phyloP scores from a whole-genome alignment of 371 early-diverging fungal species.

The Rhizopus sp. region DNA sequence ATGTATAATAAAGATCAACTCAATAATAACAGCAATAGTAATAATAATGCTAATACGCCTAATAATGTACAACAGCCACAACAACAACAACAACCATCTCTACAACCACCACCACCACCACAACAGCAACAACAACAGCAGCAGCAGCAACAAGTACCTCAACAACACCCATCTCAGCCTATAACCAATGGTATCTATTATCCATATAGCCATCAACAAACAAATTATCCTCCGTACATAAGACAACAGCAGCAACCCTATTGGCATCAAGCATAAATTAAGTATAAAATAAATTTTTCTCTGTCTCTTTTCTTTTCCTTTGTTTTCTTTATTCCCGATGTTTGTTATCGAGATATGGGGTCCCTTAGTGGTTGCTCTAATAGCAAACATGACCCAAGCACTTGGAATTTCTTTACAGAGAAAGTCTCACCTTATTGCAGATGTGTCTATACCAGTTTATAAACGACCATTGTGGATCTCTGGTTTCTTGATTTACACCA shows the following conservation, averaged over 20 bases:
- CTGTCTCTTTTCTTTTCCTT: conserved; percentile 15
- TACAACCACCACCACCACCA: too few relatives aligned
- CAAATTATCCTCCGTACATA: conserved; percentile 3
- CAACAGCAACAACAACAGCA: too few relatives aligned
- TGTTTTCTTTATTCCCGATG: conserved; percentile 8
- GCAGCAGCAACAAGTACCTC: too few relatives aligned
- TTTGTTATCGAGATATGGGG: conserved; percentile 30
- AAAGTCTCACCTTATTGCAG: conserved; percentile 57
- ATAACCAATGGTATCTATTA: conserved; percentile 2
- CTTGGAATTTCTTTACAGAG: conserved; percentile 75
- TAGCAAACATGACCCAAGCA: conserved; percentile 64
- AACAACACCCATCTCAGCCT: neutral
- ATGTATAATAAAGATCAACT: conserved; percentile 5
- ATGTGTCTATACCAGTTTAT: conserved; percentile 43
- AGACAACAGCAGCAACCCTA: conserved; percentile 21
- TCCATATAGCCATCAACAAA: neutral
- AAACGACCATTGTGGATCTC: conserved; percentile 45
- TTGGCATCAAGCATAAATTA: conserved; percentile 28
- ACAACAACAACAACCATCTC: too few relatives aligned
- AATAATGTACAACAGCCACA: conserved; percentile 4
- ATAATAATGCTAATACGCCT: neutral
- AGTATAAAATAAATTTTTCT: conserved; percentile 1
- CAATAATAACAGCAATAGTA: neutral
- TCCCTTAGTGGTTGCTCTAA: conserved; percentile 37
- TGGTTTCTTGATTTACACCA: conserved; percentile 70